A percentile compares a stretch with the other conserved stretches of the same genome.
Conservation (phyloP, 345 rosid species). For the Linum trigynum region DNA sequence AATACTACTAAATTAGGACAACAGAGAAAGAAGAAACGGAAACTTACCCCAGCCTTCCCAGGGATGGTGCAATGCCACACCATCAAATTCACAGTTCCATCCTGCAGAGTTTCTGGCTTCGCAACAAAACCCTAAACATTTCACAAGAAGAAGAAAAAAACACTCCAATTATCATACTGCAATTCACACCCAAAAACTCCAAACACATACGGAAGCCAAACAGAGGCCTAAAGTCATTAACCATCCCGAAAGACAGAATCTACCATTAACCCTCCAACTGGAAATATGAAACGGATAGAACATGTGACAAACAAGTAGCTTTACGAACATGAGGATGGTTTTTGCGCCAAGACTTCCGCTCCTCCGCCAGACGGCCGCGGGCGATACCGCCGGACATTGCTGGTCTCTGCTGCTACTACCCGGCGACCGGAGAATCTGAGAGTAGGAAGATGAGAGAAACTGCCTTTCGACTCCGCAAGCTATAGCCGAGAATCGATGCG, state of each 20-base stretch:
- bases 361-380: conserved; percentile 13
- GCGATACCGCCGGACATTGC: conserved; percentile 15
- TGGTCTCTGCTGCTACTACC: not conserved
- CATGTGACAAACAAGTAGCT: not conserved
- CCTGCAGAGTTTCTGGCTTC: conserved; percentile 5
- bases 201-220: not conserved
- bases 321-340: conserved; percentile 11
- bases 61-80: conserved; percentile 12
- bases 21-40: not conserved
- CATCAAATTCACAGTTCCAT: conserved; percentile 12
- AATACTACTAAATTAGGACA: too few species aligned
- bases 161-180: not conserved
- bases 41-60: conserved; percentile 11
- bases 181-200: not conserved
- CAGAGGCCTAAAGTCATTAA: not conserved
- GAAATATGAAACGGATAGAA: not conserved
- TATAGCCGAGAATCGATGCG: not conserved
- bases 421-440: not conserved
- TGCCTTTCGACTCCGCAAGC: not conserved
- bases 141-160: not conserved
- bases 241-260: not conserved
- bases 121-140: conserved; percentile 11
- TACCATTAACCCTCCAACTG: not conserved
- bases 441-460: not conserved
- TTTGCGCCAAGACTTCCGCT: conserved; percentile 13